phyloP scores from a whole-genome alignment of 192 early-diverging fungal genomes.

The Mortierella alpina region DNA sequence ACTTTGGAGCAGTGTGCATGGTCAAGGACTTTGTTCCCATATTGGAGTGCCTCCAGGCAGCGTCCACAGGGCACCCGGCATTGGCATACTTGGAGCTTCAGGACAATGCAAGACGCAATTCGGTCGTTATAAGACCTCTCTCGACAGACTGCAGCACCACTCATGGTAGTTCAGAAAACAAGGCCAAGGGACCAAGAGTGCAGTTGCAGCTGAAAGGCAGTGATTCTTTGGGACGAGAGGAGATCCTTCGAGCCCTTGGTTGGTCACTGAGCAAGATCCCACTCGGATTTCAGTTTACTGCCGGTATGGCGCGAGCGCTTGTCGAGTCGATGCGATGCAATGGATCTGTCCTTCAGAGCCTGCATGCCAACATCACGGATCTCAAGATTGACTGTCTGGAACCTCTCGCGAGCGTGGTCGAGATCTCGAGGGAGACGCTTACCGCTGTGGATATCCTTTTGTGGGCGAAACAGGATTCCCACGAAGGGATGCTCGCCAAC shows the following conservation, averaged over 20 bases:
- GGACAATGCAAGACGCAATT: slow-evolving; percentile 15
- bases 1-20: slow-evolving; percentile 13
- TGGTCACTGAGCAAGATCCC: slow-evolving; percentile 24
- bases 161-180: too few species aligned
- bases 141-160: too few species aligned
- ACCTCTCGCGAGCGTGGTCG: slow-evolving; percentile 1
- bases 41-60: slow-evolving; percentile 6
- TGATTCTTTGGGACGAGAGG: slow-evolving; percentile 15
- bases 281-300: slow-evolving; percentile 5
- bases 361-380: slow-evolving; percentile 18
- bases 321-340: background rate
- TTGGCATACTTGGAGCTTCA: background rate
- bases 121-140: background rate
- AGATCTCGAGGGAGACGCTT: slow-evolving; percentile 5
- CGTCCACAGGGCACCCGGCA: background rate
- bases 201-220: too few species aligned
- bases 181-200: too few species aligned
- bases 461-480: background rate
- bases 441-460: slow-evolving; percentile 4
- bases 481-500: background rate
- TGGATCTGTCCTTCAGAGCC: slow-evolving; percentile 1
- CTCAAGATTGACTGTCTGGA: slow-evolving; percentile 6
- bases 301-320: slow-evolving; percentile 1
- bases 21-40: background rate
- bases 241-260: slow-evolving; percentile 11